Evolutionary conservation across 495 filamentous ascomycete species (phyloP), one percentile per base, ranked within the genome.

Genomic region (Penicillium nucicola): DNA sequence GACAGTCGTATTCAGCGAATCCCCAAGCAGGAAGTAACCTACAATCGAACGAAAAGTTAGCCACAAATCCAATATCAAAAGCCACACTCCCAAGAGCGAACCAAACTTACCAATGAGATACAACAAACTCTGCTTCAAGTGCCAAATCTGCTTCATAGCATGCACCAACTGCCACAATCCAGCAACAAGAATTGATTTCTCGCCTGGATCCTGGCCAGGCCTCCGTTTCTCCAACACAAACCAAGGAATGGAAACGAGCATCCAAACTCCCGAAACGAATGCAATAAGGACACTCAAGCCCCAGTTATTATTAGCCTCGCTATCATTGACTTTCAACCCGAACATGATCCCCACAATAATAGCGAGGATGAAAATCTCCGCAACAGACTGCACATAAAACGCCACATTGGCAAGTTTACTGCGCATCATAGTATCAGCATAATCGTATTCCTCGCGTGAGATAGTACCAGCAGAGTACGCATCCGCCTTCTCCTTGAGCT

Each of bases 1-100:
- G n/a, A 85, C 81, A 11, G 83, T 85, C 1, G 83, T 86, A 53
- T 84, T 84, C 20, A 85, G 66, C 3, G 77, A 82, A 61, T 86
- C 83, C 33, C 80, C 82, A 12, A 86, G 74, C 18, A 85, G 67
- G 67, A 85, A 85, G 59, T 85, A 86, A 6, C 82, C 75, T 78
- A 33, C 39, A 19, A 12, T 1, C 10, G 20, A 5, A 25, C 5
- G 12, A 12, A 0, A 11, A 8, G n/a, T 48, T 34, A 58, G 48
- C 22, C 20, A 15, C 33, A 22, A 22, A 22, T 22, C 5, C 1
- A 22, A 6, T 13, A 19, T 23, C 9, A 5, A 11, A 19, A 10
- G 1, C 3, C 18, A 32, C 2, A 37, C n/a, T n/a, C n/a, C n/a
- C n/a, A 4, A 14, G 8, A 19, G 3, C 15, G 3, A 3, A 15